Percentiles rank a stretch among this genome's conserved stretches.
phyloP scores from a whole-genome alignment of 257 asterid genomes.

The Misopates orontium region DNA sequence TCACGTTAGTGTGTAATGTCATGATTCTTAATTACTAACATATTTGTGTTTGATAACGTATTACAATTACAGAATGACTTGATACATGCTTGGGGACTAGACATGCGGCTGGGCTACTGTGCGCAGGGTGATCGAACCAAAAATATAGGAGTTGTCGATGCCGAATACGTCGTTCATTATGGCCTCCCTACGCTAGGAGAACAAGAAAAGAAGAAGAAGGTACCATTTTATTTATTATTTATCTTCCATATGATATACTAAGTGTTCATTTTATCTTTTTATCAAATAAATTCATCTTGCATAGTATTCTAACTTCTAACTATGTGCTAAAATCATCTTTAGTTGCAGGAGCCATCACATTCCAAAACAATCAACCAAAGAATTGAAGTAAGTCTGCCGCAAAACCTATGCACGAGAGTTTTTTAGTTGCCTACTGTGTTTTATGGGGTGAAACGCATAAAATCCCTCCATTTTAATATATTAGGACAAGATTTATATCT shows the following conservation, averaged over 20 bases:
- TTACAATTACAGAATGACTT: constrained; percentile 71
- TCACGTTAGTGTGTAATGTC: too few species aligned
- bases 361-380: constrained; percentile 40
- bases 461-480: too few species aligned
- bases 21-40: too few species aligned
- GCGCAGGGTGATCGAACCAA: constrained; percentile 82
- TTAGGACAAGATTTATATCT: too few species aligned
- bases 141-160: constrained; percentile 80
- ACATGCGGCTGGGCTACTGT: constrained; percentile 81
- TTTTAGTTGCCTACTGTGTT: neutral
- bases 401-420: too few species aligned
- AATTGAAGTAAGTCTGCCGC: constrained; percentile 53
- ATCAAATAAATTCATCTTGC: too few species aligned
- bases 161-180: constrained; percentile 77
- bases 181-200: constrained; percentile 88
- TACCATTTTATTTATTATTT: constrained; percentile 25
- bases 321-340: neutral
- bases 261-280: too few species aligned
- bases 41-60: too few species aligned
- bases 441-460: too few species aligned
- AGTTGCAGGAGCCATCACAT: constrained; percentile 38
- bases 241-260: too few species aligned
- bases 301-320: too few species aligned
- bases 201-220: constrained; percentile 40
- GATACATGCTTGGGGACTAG: constrained; percentile 97